Evolutionary conservation across 345 rosid genomes (phyloP).

Genomic region (Camelina neglecta): DNA sequence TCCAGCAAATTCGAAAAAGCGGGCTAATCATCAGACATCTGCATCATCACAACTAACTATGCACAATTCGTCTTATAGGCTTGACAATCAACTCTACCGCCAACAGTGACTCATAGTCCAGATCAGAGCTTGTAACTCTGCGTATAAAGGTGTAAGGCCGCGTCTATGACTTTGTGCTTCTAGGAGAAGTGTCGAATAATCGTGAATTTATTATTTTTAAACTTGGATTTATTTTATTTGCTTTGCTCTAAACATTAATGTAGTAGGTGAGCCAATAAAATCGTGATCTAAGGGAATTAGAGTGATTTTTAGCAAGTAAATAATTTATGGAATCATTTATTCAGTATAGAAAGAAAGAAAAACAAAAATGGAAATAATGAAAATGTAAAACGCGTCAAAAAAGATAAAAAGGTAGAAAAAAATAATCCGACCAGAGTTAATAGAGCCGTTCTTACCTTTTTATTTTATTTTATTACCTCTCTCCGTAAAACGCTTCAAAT

Average conservation of each 20-base stretch:
- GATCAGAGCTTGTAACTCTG: no score
- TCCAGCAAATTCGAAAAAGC: no score
- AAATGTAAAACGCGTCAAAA: slow-evolving; percentile 20
- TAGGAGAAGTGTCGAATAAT: no score
- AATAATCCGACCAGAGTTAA: background rate
- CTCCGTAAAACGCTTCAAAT: slow-evolving; percentile 22
- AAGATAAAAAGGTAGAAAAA: no score
- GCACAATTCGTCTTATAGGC: no score
- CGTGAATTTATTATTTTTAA: no score
- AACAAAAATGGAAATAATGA: background rate
- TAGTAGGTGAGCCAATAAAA: background rate
- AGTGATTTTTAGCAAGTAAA: slow-evolving; percentile 6
- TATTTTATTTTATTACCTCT: slow-evolving; percentile 4
- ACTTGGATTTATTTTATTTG: background rate
- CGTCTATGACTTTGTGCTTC: no score
- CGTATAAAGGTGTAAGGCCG: no score
- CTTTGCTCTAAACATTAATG: background rate
- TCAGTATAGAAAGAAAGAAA: background rate
- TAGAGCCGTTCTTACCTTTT: background rate
- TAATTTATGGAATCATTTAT: background rate
- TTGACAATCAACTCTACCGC: no score
- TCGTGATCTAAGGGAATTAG: background rate
- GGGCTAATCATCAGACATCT: no score
- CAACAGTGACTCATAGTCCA: no score
- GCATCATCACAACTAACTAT: no score